These are phyloP conservation scores for Sporisorium exsertum DNA, from an alignment of 1,284 basidiomycete genomes.

Conservation along the genomic window DNA sequence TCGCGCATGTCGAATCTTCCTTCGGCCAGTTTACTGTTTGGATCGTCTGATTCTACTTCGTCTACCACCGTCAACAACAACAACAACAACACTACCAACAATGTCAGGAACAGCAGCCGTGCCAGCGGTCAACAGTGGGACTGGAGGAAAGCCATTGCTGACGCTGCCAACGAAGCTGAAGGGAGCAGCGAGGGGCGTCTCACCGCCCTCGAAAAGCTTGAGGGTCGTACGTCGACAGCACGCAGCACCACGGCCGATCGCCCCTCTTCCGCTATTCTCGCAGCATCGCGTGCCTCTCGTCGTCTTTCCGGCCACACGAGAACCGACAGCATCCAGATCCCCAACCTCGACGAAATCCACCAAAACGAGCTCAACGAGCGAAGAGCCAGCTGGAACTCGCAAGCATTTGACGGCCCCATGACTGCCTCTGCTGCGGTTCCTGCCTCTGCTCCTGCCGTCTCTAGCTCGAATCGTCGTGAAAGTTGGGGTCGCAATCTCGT, in stretches of 20 bases:
- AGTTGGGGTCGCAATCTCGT: conserved; percentile 36
- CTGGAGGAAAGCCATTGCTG: conserved; percentile 43
- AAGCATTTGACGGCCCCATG: conserved; percentile 21
- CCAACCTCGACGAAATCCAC: conserved; percentile 61
- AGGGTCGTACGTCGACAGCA: conserved; percentile 38
- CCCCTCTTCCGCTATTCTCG: conserved; percentile 7
- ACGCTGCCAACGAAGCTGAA: conserved; percentile 21
- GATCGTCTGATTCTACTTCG: conserved; percentile 22
- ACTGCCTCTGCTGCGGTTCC: conserved; percentile 8
- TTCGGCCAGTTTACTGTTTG: conserved; percentile 56
- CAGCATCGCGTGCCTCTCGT: conserved; percentile 28
- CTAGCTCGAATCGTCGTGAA: conserved; percentile 26
- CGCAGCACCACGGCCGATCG: conserved; percentile 5
- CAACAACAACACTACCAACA: background rate
- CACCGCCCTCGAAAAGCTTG: conserved; percentile 64
- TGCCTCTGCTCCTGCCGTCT: conserved; percentile 12
- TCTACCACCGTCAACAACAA: too few species aligned
- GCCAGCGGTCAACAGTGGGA: conserved; percentile 43
- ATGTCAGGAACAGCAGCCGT: conserved; percentile 11
- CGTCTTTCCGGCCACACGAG: conserved; percentile 50
- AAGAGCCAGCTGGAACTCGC: conserved; percentile 45
- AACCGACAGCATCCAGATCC: conserved; percentile 59
- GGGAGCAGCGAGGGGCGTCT: conserved; percentile 49
- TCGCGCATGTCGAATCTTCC: conserved; percentile 56
- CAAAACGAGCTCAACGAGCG: conserved; percentile 49